These are phyloP conservation scores for Aspergillus nanangensis DNA, from an alignment of 495 filamentous ascomycete species.

Conservation along the genomic window DNA sequence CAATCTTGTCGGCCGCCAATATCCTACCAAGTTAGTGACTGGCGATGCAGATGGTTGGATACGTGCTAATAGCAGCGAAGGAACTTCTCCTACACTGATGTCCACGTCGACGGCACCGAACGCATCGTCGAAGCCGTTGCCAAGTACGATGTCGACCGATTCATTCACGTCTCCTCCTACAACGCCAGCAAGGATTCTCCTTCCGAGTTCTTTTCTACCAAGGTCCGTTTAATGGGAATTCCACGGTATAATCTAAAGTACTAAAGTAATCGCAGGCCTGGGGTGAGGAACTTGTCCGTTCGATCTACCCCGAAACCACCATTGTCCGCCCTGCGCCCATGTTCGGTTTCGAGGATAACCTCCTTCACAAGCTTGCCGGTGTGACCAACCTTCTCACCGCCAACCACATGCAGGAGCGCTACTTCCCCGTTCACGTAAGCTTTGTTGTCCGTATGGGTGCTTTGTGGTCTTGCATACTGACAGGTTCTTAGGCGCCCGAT, in stretches of 20 bases:
- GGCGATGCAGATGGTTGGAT: background rate
- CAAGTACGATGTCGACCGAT: constrained; percentile 98
- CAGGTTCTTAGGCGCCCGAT: constrained; percentile 62
- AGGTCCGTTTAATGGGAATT: constrained; percentile 46
- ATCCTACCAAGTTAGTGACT: constrained; percentile 82
- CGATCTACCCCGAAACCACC: constrained; percentile 96
- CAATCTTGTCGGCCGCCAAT: constrained; percentile 89
- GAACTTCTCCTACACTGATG: constrained; percentile 91
- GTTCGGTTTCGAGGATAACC: constrained; percentile 90
- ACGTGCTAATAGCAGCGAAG: constrained; percentile 42
- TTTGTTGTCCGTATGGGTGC: background rate
- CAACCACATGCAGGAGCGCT: constrained; percentile 89
- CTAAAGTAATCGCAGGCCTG: constrained; percentile 48
- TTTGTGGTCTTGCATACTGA: constrained; percentile 3
- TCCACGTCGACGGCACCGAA: constrained; percentile 91
- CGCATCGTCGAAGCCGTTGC: constrained; percentile 93
- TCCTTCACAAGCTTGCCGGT: constrained; percentile 81
- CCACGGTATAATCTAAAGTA: constrained; percentile 8
- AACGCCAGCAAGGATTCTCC: constrained; percentile 78
- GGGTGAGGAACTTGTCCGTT: constrained; percentile 78
- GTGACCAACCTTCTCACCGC: constrained; percentile 76
- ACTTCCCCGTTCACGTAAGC: constrained; percentile 86
- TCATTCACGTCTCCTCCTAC: constrained; percentile 94
- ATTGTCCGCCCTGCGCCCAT: constrained; percentile 93
- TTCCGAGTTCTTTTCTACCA: constrained; percentile 85